Evolutionary conservation across 441 rosid genomes (phyloP), one percentile per base, ranked within the genome.

Genomic region (Eutrema salsugineum): DNA sequence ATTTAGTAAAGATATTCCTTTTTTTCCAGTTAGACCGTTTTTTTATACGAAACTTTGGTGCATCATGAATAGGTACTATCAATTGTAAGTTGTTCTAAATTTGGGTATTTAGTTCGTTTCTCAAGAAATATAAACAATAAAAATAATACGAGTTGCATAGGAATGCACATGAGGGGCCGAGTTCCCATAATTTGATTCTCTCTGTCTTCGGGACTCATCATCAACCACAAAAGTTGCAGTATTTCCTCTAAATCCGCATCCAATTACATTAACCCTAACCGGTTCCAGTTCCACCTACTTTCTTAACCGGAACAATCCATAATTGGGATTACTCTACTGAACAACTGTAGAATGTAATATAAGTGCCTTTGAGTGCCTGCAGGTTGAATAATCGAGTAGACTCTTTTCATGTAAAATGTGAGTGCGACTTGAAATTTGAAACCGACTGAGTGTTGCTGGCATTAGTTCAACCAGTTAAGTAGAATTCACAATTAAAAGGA

Each of bases 181-280:
- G 71, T 88, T 85, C 82, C 86, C 85, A 57, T 70, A 42, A 63
- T 57, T 63, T 70, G 76, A 82, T 83, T 84, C 84, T 88, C 85
- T 79, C 73, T 85, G 82, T 79, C 90, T 78, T 85, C 77, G 87
- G 90, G 72, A 87, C 89, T 85, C 89, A 67, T 85, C 89, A 67
- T 65, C 72, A 73, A 80, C 63, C 47, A 22, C 76, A 71, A 36
- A 32, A 44, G 57, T 30, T 72, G 47, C 71, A 15, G 43, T 71
- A 54, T 54, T 53, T 60, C 66, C 53, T 28, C 22, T 66, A 14
- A 24, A 59, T 60, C 47, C 55, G 68, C 49, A 56, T n/a, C 27
- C 50, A 59, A n/a, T 27, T 22, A 50, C 10, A 32, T 24, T 19
- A 17, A 48, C 32, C 44, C 46, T 14, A 58, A 58, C 47, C 63